Evolutionary conservation across 148 eudicot genomes (phyloP).

Genomic region (Rhododendron griersonianum): DNA sequence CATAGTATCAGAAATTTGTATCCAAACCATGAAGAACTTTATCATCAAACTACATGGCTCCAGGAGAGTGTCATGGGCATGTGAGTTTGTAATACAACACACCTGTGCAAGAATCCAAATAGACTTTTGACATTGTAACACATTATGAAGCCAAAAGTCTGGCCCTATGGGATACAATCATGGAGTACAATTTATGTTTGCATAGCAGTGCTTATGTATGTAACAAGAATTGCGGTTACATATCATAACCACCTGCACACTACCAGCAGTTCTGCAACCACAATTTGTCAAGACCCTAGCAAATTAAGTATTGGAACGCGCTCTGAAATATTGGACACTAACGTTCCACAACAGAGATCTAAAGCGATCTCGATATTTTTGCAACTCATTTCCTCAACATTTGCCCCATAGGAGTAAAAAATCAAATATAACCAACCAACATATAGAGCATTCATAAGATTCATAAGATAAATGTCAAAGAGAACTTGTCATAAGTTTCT

Average conservation of each 20-base stretch:
- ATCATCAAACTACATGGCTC: background rate
- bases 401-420: background rate
- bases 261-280: background rate
- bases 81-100: background rate
- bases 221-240: background rate
- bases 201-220: background rate
- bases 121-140: background rate
- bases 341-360: background rate
- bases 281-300: background rate
- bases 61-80: background rate
- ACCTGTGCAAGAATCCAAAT: background rate
- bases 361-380: background rate
- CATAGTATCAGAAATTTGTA: background rate
- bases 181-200: background rate
- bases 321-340: background rate
- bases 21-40: background rate
- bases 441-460: background rate
- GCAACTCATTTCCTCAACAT: background rate
- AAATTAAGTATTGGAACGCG: background rate
- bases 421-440: background rate
- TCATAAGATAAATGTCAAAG: background rate
- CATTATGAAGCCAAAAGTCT: background rate
- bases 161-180: background rate
- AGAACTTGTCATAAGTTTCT: background rate
- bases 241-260: background rate